A percentile compares a stretch with the other conserved stretches of the same genome.
phyloP scores from a whole-genome alignment of 1,284 basidiomycete genomes.

The Ceratobasidium sp. region DNA sequence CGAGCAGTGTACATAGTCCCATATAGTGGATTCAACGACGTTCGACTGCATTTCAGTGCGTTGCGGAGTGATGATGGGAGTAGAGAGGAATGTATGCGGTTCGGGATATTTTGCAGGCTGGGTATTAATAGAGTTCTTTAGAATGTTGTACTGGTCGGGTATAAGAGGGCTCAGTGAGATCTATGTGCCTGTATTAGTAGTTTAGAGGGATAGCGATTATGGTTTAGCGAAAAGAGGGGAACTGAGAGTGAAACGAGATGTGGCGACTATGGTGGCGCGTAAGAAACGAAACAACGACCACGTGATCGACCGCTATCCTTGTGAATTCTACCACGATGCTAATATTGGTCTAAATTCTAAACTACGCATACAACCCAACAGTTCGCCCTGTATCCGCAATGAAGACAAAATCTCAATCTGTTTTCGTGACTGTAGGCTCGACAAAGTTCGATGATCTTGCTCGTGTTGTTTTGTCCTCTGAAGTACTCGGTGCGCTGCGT shows the following conservation, averaged over 20 bases:
- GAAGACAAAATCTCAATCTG: slow-evolving; percentile 52
- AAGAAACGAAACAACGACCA: neutral
- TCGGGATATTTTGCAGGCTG: neutral
- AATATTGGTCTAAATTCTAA: neutral
- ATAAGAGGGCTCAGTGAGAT: too few species aligned
- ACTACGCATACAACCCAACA: neutral
- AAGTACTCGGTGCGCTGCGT: slow-evolving; percentile 65
- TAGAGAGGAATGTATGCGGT: slow-evolving; percentile 2
- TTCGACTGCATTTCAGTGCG: slow-evolving; percentile 1
- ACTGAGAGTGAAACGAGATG: neutral
- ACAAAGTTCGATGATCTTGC: slow-evolving; percentile 84
- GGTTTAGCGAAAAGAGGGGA: neutral
- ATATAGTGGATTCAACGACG: slow-evolving; percentile 55
- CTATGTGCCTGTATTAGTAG: neutral
- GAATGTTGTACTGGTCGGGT: too few species aligned
- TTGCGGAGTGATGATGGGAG: neutral
- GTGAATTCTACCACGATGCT: neutral
- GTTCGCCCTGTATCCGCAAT: neutral
- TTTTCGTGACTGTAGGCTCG: slow-evolving; percentile 91
- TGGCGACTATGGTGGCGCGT: neutral
- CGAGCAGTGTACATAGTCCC: slow-evolving; percentile 78
- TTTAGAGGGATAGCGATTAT: neutral
- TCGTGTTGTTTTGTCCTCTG: slow-evolving; percentile 65
- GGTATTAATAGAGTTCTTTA: neutral
- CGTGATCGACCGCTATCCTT: neutral